phyloP scores from a whole-genome alignment of 768 basidiomycete genomes.

The Floccularia luteovirens region DNA sequence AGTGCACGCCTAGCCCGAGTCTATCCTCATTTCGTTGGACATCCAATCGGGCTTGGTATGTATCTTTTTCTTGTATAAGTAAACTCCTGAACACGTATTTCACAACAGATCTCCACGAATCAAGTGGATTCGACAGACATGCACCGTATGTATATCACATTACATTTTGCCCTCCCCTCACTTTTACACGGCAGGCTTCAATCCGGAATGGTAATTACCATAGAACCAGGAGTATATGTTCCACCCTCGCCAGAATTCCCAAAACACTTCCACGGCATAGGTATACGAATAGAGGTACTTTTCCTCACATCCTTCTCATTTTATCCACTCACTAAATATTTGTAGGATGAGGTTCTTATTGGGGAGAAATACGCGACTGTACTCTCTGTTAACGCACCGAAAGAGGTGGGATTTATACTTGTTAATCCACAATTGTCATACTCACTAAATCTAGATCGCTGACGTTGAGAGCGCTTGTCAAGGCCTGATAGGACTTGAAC shows the following conservation, averaged over 20 bases:
- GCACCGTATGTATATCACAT: conserved; percentile 33
- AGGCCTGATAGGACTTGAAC: conserved; percentile 57
- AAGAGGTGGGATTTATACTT: conserved; percentile 47
- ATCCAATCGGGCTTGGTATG: conserved; percentile 86
- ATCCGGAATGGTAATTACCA: conserved; percentile 85
- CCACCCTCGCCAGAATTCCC: conserved; percentile 77
- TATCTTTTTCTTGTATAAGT: conserved; percentile 4
- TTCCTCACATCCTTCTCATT: background rate
- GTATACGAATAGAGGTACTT: conserved; percentile 82
- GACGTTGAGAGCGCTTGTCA: conserved; percentile 81
- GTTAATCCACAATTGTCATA: conserved; percentile 3
- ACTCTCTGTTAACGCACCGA: conserved; percentile 68
- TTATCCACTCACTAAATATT: conserved; percentile 3
- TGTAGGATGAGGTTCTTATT: conserved; percentile 67
- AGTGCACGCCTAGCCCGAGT: conserved; percentile 52
- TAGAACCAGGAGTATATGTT: conserved; percentile 91
- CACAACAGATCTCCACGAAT: conserved; percentile 80
- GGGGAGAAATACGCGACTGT: conserved; percentile 54
- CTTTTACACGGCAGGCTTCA: conserved; percentile 41
- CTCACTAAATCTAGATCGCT: conserved; percentile 33
- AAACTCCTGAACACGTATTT: background rate
- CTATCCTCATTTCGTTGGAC: conserved; percentile 91
- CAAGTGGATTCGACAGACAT: conserved; percentile 48
- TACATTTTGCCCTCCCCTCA: background rate
- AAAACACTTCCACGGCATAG: conserved; percentile 82